Evolutionary conservation across 768 basidiomycete genomes (phyloP), one percentile per base, ranked within the genome.

Genomic region (Serendipita sp.): DNA sequence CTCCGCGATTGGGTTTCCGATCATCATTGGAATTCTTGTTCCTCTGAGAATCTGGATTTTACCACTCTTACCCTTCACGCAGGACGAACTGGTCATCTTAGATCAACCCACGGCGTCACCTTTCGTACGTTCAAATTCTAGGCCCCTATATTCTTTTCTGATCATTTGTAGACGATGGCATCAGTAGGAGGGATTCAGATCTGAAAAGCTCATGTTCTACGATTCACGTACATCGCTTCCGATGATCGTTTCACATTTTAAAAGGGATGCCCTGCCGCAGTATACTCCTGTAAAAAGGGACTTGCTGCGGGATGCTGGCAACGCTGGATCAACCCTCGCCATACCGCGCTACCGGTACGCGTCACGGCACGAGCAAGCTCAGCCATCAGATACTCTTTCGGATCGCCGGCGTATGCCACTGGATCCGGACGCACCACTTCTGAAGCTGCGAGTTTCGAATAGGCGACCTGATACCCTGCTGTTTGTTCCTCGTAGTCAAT

Each of bases 391-490:
- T 66, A 73, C 34, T 65, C 64, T 66, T 71, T 70, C 28, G 70
- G 68, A 45, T 77, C 75, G 3, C 64, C 61, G 4, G 76, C 67
- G 17, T 69, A 65, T 16, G 67, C 68, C 4, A 72, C 81, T 0
- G 84, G 83, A 70, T 91, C 89, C 0, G 70, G 72, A 43, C 77
- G 75, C 0, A 71, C 71, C 0, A 72, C 74, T 66, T 89, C 87
- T 1, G 86, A 85, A 1, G 95, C 89, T 0, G 92, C 94, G 17
- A 97, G 79, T 38, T 87, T 82, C 60, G 92, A 92, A 75, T 94
- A 98, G 3, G 91, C 88, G 0, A 91, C 90, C 69, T 98, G 96
- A 73, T 97, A 97, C 0, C 92, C 90, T 3, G 86, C 86, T 1
- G 81, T 79, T 70, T 89, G 87, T 70, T 97, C 94, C 69, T 97